Evolutionary conservation across 208 protist species (phyloP).

Genomic region (Acanthamoeba sp.): DNA sequence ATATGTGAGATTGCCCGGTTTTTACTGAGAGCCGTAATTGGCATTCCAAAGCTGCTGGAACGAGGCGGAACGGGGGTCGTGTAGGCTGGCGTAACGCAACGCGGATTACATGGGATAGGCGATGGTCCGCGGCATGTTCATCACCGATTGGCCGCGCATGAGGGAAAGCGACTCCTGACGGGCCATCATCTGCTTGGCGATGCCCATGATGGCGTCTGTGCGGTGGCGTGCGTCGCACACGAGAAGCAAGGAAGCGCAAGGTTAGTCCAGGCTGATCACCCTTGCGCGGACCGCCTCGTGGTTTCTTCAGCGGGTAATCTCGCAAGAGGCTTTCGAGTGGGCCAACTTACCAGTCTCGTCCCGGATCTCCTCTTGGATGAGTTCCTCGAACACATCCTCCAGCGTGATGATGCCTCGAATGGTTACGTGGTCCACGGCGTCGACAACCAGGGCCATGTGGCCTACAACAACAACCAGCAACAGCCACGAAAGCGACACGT

Average conservation of each 20-base stretch:
- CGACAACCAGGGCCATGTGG: constrained; percentile 71
- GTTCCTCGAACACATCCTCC: constrained; percentile 86
- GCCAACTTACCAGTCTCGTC: background rate
- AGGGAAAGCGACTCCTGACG: background rate
- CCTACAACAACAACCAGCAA: background rate
- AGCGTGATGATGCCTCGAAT: constrained; percentile 84
- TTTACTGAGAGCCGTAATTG: no score
- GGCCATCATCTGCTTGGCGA: constrained; percentile 5
- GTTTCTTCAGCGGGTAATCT: no score
- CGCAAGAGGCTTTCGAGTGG: no score
- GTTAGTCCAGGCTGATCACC: background rate
- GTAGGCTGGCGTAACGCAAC: background rate
- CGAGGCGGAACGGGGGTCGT: background rate
- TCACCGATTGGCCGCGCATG: background rate
- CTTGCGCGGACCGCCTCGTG: background rate
- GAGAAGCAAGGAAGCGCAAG: background rate
- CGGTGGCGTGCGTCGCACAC: background rate
- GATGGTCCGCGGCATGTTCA: constrained; percentile 10
- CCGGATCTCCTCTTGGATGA: constrained; percentile 77
- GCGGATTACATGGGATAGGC: constrained; percentile 24
- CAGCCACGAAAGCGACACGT: no score
- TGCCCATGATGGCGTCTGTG: constrained; percentile 14
- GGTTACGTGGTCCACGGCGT: constrained; percentile 12
- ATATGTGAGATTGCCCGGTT: no score
- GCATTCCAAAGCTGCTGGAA: no score